Base-by-base conservation (phyloP, 78 protist species). In the Speleostelium caveatum region DNA sequence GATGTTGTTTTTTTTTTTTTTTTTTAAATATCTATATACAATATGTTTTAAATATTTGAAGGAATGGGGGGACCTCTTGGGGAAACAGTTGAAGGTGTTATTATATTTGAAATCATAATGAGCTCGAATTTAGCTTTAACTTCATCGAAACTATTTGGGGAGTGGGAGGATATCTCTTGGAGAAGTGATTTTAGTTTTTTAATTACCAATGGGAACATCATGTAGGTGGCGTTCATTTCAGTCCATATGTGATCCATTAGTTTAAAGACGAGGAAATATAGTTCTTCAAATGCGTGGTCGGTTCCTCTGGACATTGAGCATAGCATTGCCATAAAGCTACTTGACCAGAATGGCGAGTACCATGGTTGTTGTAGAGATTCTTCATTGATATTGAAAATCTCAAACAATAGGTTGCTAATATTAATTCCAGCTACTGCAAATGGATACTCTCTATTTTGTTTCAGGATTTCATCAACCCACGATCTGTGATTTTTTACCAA, bases 341-440 rank as follows among this genome's bases (percentile, higher is more conserved):
- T 36, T 1, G 62, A 56, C 77, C 78, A 69, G 58, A 80, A 80
- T 32, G 71, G 33, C 41, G 71, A 39, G 32, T 69, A 80, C 77
- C 77, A 80, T 22, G 90, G 90, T 58, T 80, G 90, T 69, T 80
- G 90, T 4, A 80, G 42, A 2, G 79, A 39, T 1, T 80, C 89
- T 26, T 80, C 90, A 30, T n/a, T 68, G 17, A 80, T 59, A 36
- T 80, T 42, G 24, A 80, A 58, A 5, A 80, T 62, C 41, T 69
- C 90, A 80, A 80, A 80, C 32, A 80, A 21, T 7, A 80, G 24
- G 59, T 69, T 80, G 0, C 65, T 55, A 32, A 80, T 80, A 61
- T 80, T 80, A 6, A 80, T 80, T 42, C 90, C 90, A 6, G 90
- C 90, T 2, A 69, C 78, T 3, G 90, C 90, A 42, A 80, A 80